These are phyloP conservation scores for Groenewaldozyma tartarivorans DNA, from an alignment of 805 yeast species.

Conservation along the genomic window DNA sequence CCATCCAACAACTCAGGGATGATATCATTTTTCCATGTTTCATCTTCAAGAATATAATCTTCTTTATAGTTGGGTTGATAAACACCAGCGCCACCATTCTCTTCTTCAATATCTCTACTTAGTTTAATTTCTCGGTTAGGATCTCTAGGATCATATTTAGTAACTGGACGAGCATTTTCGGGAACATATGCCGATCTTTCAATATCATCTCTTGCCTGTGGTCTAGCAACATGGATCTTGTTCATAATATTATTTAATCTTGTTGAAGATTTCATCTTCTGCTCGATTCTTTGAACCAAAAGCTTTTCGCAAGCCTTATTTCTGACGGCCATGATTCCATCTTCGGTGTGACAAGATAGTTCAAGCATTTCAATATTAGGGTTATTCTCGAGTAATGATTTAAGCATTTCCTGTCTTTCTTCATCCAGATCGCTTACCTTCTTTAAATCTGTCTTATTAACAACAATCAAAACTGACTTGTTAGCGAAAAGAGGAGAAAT, in stretches of 20 bases:
- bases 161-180: slow-evolving; percentile 48
- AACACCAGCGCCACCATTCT: slow-evolving; percentile 98
- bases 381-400: slow-evolving; percentile 42
- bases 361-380: slow-evolving; percentile 86
- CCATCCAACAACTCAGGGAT: slow-evolving; percentile 98
- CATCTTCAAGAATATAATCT: slow-evolving; percentile 84
- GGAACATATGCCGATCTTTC: slow-evolving; percentile 74
- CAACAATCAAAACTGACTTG: slow-evolving; percentile 89
- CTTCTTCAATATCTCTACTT: slow-evolving; percentile 84
- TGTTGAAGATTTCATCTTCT: slow-evolving; percentile 78
- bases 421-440: slow-evolving; percentile 72
- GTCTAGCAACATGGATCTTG: slow-evolving; percentile 91
- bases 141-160: slow-evolving; percentile 68
- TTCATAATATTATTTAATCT: slow-evolving; percentile 82
- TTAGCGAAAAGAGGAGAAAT: slow-evolving; percentile 96
- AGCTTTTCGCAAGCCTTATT: slow-evolving; percentile 96
- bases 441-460: slow-evolving; percentile 91
- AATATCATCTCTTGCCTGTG: slow-evolving; percentile 75
- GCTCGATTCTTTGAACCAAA: slow-evolving; percentile 91
- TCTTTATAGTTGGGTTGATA: slow-evolving; percentile 89
- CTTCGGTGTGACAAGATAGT: slow-evolving; percentile 89
- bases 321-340: slow-evolving; percentile 90
- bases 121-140: slow-evolving; percentile 56
- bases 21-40: slow-evolving; percentile 93
- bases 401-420: slow-evolving; percentile 62